A percentile compares a stretch with the other conserved stretches of the same genome.
Conservation (phyloP, 2,329 filamentous ascomycete genomes). For the Pestalotiopsis sp. region DNA sequence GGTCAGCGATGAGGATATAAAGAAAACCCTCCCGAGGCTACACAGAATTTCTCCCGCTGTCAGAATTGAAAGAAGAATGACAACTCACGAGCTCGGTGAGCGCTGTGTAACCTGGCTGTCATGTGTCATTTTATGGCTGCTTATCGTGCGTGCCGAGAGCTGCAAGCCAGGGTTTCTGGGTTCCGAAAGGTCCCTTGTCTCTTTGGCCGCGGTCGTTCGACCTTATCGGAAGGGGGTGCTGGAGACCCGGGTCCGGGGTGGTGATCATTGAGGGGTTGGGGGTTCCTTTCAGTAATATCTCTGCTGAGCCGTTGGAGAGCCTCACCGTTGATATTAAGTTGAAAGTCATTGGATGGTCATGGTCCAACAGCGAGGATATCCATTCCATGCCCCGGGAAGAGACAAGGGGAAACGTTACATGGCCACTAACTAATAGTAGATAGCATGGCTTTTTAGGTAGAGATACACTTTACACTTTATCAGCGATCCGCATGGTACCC, state of each 20-base stretch:
- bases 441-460: neutral
- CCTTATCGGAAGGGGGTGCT: constrained; percentile 1
- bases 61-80: neutral
- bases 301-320: neutral
- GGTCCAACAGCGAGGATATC: neutral
- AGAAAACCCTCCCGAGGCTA: neutral
- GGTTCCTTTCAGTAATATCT: no score
- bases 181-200: neutral
- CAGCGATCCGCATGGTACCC: neutral
- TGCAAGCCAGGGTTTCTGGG: neutral
- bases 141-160: neutral
- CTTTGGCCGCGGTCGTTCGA: neutral
- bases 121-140: constrained; percentile 8
- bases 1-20: neutral
- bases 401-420: constrained; percentile 4
- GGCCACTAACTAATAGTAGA: neutral
- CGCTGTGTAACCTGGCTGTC: constrained; percentile 6
- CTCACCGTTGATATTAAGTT: neutral
- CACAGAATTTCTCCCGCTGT: neutral
- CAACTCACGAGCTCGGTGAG: neutral
- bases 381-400: neutral
- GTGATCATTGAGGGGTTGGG: constrained; percentile 3
- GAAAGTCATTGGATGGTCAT: neutral
- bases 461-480: neutral
- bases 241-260: neutral